These are phyloP conservation scores for Euphorbia pulcherrima DNA, from an alignment of 345 rosid genomes.

Conservation along the genomic window DNA sequence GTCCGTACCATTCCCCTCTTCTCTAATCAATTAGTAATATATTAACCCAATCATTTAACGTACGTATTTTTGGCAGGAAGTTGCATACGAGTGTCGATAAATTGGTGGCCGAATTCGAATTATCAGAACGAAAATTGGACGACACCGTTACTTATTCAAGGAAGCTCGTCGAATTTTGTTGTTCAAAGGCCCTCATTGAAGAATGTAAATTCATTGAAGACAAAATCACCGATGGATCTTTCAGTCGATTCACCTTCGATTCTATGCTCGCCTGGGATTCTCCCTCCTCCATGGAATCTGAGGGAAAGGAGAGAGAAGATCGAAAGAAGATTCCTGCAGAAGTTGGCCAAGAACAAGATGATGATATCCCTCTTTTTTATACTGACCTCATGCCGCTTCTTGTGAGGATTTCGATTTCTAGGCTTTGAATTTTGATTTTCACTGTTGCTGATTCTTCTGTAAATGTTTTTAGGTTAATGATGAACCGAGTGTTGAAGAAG, in stretches of 20 bases:
- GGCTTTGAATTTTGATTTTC: neutral
- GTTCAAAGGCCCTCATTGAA: constrained; percentile 41
- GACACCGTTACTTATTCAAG: constrained; percentile 39
- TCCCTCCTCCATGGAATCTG: constrained; percentile 58
- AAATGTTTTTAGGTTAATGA: constrained; percentile 55
- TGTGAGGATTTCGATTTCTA: constrained; percentile 40
- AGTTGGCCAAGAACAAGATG: constrained; percentile 52
- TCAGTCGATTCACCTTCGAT: constrained; percentile 65
- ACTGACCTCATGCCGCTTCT: constrained; percentile 89
- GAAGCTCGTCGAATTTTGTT: constrained; percentile 70
- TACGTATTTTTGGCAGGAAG: constrained; percentile 36
- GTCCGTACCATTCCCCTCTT: constrained; percentile 45
- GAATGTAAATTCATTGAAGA: constrained; percentile 50
- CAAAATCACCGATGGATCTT: constrained; percentile 59
- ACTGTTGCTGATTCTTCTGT: neutral
- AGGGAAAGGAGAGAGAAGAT: constrained; percentile 67
- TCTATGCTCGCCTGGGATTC: constrained; percentile 90
- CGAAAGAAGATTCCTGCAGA: constrained; percentile 31
- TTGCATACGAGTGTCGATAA: constrained; percentile 37
- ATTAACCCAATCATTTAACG: no score
- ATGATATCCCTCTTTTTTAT: constrained; percentile 75
- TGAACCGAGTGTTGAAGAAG: constrained; percentile 72
- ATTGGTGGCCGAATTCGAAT: constrained; percentile 62
- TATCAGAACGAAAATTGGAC: constrained; percentile 50
- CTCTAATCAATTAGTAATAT: no score